Conservation (phyloP, 164 flowering plant species). For the Kingdonia uniflora region DNA sequence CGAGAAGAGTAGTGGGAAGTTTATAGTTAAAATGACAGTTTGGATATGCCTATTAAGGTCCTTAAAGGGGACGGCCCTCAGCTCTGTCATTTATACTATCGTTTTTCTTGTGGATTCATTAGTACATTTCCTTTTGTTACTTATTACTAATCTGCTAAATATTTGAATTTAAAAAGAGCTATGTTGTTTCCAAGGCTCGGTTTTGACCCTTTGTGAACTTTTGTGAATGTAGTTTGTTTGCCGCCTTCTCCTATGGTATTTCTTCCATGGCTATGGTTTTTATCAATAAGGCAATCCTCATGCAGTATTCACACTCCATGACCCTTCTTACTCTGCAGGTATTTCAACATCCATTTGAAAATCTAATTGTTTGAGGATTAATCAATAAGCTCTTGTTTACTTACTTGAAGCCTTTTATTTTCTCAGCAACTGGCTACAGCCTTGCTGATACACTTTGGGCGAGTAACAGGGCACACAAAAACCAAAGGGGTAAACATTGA, state of each 20-base stretch:
- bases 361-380: background rate
- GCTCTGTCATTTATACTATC: no score
- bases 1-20: no score
- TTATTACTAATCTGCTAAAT: no score
- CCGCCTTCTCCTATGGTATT: conserved; percentile 88
- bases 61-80: no score
- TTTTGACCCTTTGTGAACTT: no score
- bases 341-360: background rate
- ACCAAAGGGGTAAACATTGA: conserved; percentile 39
- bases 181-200: no score
- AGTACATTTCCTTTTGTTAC: no score
- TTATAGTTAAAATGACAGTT: no score
- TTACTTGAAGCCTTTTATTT: conserved; percentile 9
- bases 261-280: conserved; percentile 99
- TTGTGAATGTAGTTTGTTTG: conserved; percentile 41
- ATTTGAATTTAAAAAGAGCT: no score
- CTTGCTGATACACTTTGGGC: conserved; percentile 70
- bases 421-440: conserved; percentile 80
- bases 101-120: no score
- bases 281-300: conserved; percentile 84
- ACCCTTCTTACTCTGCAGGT: conserved; percentile 93
- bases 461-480: conserved; percentile 65
- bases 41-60: no score
- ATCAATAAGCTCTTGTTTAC: conserved; percentile 2
- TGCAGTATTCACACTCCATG: conserved; percentile 89